Evolutionary conservation across 2,329 filamentous ascomycete genomes (phyloP).

Genomic region (Calonectria crousiana): DNA sequence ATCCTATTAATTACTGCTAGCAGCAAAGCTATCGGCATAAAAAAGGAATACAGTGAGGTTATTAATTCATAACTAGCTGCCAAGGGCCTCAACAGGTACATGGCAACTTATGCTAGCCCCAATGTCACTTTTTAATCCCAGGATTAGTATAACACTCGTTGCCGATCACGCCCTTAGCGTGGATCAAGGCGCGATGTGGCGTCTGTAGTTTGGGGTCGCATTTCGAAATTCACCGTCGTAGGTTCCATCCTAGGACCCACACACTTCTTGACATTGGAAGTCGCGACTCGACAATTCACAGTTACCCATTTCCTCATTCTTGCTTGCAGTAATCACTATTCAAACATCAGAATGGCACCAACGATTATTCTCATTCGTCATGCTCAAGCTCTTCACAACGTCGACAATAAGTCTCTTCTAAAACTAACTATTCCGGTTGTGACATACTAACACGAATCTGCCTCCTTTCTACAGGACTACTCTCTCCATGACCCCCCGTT

Average conservation of each 20-base stretch:
- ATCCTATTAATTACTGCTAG: too few species aligned
- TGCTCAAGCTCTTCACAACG: conserved; percentile 77
- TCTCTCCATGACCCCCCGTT: conserved; percentile 63
- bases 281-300: not conserved
- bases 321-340: not conserved
- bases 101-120: too few species aligned
- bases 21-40: too few species aligned
- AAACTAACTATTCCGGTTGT: not conserved
- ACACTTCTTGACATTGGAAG: not conserved
- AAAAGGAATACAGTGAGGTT: too few species aligned
- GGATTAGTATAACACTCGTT: too few species aligned
- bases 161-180: too few species aligned
- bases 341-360: conserved; percentile 59
- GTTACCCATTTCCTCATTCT: not conserved
- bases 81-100: too few species aligned
- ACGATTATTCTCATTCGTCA: conserved; percentile 87
- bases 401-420: conserved; percentile 58
- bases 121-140: too few species aligned
- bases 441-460: conserved; percentile 14
- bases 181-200: not conserved
- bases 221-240: not conserved
- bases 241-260: not conserved
- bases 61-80: too few species aligned
- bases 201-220: not conserved
- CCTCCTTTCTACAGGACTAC: conserved; percentile 56